Evolutionary conservation across 75 land plant genomes (phyloP).

Genomic region (Picea sitchensis): DNA sequence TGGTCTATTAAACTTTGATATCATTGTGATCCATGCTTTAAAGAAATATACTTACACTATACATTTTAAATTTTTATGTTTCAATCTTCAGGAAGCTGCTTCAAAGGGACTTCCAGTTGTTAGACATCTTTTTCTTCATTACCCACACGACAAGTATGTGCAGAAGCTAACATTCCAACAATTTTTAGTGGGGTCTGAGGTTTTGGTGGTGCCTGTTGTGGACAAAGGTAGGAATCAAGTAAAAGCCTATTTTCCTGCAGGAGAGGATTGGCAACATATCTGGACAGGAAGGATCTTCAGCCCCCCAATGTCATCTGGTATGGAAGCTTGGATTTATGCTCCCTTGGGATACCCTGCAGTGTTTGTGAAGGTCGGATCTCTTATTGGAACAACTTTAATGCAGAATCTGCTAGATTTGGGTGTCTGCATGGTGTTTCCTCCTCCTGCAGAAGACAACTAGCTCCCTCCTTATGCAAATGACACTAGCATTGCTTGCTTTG

Average conservation of each 20-base stretch:
- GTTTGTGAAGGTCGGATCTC: slow-evolving; percentile 69
- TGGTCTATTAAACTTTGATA: no score
- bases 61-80: not conserved
- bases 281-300: slow-evolving; percentile 69
- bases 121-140: slow-evolving; percentile 86
- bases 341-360: slow-evolving; percentile 84
- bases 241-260: slow-evolving; percentile 75
- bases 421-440: no score
- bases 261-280: slow-evolving; percentile 62
- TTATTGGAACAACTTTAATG: slow-evolving; percentile 49
- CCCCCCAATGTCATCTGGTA: slow-evolving; percentile 19
- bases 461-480: no score
- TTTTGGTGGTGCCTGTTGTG: slow-evolving; percentile 84
- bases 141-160: slow-evolving; percentile 70
- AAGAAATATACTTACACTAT: not conserved
- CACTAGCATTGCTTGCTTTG: no score
- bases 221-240: slow-evolving; percentile 66
- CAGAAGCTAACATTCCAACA: slow-evolving; percentile 67
- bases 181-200: slow-evolving; percentile 83
- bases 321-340: slow-evolving; percentile 54
- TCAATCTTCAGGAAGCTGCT: slow-evolving; percentile 63
- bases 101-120: slow-evolving; percentile 71
- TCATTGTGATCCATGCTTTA: no score
- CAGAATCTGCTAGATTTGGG: slow-evolving; percentile 43
- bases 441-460: no score